Evolutionary conservation across 2,329 filamentous ascomycete genomes (phyloP).

Genomic region (Beauveria varroae): DNA sequence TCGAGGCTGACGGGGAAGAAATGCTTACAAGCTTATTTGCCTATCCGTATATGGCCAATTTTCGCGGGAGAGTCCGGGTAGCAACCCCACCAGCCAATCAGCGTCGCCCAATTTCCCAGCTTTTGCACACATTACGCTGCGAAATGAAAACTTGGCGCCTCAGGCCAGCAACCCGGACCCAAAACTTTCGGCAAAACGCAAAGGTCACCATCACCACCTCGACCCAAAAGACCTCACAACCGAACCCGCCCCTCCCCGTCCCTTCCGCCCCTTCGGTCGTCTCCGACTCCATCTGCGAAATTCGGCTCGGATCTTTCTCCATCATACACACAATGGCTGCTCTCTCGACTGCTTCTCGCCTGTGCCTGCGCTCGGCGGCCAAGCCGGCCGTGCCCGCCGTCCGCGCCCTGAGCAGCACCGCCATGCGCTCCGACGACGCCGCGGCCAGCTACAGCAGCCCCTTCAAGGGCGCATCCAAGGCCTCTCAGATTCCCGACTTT

Average conservation of each 20-base stretch:
- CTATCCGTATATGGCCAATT: not conserved
- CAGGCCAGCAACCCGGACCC: conserved; percentile 29
- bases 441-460: conserved; percentile 50
- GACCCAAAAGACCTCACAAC: conserved; percentile 41
- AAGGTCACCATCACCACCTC: conserved; percentile 26
- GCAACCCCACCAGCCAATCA: conserved; percentile 35
- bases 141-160: conserved; percentile 28
- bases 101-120: conserved; percentile 38
- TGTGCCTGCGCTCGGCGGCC: conserved; percentile 55
- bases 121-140: conserved; percentile 15
- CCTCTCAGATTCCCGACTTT: conserved; percentile 78
- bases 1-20: not conserved
- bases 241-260: conserved; percentile 19
- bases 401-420: conserved; percentile 50
- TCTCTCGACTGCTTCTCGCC: conserved; percentile 60
- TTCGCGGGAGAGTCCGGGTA: conserved; percentile 24
- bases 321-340: conserved; percentile 48
- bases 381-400: conserved; percentile 33
- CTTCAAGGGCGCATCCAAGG: conserved; percentile 52
- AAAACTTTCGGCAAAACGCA: conserved; percentile 33
- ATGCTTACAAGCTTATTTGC: not conserved
- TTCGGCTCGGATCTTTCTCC: not conserved
- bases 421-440: conserved; percentile 37
- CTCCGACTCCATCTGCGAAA: conserved; percentile 1
- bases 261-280: conserved; percentile 17